These are phyloP conservation scores for Magnolia kwangsiensis DNA, from an alignment of 164 flowering plant genomes.

Conservation along the genomic window DNA sequence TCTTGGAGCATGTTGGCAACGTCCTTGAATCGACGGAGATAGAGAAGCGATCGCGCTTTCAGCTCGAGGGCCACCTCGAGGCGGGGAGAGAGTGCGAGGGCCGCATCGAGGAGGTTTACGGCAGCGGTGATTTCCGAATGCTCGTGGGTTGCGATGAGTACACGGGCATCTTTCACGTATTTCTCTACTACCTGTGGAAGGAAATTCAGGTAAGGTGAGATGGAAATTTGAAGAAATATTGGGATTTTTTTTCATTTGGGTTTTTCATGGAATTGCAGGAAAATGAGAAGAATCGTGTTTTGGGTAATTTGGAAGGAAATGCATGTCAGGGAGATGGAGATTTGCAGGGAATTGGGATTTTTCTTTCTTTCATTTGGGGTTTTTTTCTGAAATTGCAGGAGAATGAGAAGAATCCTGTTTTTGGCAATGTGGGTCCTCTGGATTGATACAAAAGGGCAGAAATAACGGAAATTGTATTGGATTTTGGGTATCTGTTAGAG, in stretches of 20 bases:
- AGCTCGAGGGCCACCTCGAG: constrained; percentile 77
- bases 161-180: constrained; percentile 69
- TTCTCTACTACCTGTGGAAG: constrained; percentile 65
- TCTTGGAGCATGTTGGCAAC: constrained; percentile 95
- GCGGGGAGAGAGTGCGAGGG: constrained; percentile 66
- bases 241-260: too few species aligned
- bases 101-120: constrained; percentile 68
- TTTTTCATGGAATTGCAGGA: neutral
- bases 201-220: neutral
- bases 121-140: constrained; percentile 63
- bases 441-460: too few species aligned
- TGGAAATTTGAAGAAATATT: neutral
- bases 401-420: too few species aligned
- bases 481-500: too few species aligned
- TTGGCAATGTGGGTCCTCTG: too few species aligned
- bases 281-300: neutral
- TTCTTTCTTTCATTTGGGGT: too few species aligned
- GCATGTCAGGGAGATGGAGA: neutral
- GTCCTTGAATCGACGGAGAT: constrained; percentile 75
- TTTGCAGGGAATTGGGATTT: neutral
- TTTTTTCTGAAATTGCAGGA: too few species aligned
- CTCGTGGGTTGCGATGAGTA: constrained; percentile 61
- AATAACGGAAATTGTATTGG: too few species aligned
- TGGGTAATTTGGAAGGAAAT: too few species aligned
- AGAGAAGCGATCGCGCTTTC: constrained; percentile 77